phyloP scores from a whole-genome alignment of 495 filamentous ascomycete species.

The Barbatosphaeria neglecta region DNA sequence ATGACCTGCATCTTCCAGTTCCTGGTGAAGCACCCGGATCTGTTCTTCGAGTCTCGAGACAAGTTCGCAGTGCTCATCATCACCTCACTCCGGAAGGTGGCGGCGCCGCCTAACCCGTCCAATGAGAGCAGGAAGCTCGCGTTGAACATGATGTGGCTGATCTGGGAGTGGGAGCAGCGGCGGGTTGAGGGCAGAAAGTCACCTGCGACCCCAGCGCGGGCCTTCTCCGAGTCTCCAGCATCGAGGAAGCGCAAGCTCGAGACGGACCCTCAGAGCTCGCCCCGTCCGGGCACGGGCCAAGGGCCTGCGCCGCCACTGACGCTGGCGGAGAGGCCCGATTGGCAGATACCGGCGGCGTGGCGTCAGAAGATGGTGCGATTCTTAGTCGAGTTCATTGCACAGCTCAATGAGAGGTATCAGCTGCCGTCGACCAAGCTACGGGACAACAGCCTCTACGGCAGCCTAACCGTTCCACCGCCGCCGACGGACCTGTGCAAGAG shows the following conservation, averaged over 20 bases:
- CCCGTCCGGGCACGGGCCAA: constrained; percentile 37
- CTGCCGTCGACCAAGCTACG: constrained; percentile 57
- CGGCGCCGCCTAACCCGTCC: constrained; percentile 69
- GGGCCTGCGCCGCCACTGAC: no score
- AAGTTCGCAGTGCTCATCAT: constrained; percentile 84
- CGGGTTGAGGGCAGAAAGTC: constrained; percentile 46
- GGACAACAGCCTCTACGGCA: constrained; percentile 34
- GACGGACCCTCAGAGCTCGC: constrained; percentile 24
- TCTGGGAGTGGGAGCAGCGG: constrained; percentile 87
- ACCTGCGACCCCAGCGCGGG: constrained; percentile 27
- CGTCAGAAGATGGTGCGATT: constrained; percentile 79
- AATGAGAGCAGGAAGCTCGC: constrained; percentile 90
- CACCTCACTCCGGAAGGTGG: constrained; percentile 77
- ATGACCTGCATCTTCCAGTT: constrained; percentile 97
- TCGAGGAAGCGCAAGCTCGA: constrained; percentile 69
- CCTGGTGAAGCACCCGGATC: constrained; percentile 76
- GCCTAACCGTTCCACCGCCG: constrained; percentile 35
- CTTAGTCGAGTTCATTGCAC: constrained; percentile 84
- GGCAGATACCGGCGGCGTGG: constrained; percentile 51
- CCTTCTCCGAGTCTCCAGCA: constrained; percentile 55
- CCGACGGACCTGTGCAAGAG: constrained; percentile 73
- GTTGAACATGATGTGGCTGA: constrained; percentile 75
- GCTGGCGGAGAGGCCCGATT: constrained; percentile 50
- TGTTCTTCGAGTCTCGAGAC: constrained; percentile 92
- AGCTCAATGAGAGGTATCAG: constrained; percentile 71